Percentiles rank a stretch among this genome's conserved stretches.
Evolutionary conservation across 768 basidiomycete species (phyloP).

Genomic region (Hygrophorus pudorinus): DNA sequence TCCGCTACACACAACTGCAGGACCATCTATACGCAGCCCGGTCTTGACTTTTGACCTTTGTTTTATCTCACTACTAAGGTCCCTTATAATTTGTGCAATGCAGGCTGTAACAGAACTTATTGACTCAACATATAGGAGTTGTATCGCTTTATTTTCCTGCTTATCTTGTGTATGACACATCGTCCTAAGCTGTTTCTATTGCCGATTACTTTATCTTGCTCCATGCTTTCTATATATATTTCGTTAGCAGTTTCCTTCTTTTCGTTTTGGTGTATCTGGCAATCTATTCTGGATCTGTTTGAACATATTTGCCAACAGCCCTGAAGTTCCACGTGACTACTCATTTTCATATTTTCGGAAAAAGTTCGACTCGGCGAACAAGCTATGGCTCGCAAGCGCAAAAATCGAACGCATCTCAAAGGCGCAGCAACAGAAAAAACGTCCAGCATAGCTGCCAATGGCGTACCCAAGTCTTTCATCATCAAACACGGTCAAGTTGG

Average conservation of each 20-base stretch:
- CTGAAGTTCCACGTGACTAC: neutral
- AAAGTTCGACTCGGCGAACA: no score
- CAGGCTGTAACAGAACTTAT: neutral
- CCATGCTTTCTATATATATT: no score
- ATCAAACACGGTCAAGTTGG: slow-evolving; percentile 96
- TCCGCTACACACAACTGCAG: no score
- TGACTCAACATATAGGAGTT: neutral
- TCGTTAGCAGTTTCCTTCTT: no score
- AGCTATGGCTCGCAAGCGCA: slow-evolving; percentile 63
- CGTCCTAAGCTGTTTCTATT: neutral
- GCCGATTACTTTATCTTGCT: neutral
- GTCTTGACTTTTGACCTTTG: no score
- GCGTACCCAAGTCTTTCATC: slow-evolving; percentile 84
- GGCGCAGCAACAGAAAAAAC: slow-evolving; percentile 28
- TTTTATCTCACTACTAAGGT: no score
- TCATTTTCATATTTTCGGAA: no score
- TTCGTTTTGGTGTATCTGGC: no score
- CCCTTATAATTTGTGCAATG: neutral
- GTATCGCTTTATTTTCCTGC: neutral
- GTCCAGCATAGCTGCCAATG: slow-evolving; percentile 15
- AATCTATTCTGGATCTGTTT: no score
- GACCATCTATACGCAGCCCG: no score
- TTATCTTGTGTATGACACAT: neutral
- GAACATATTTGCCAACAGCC: slow-evolving; percentile 42
- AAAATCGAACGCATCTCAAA: slow-evolving; percentile 77